Evolutionary conservation across 257 asterid genomes (phyloP).

Genomic region (Parsonsia alboflavescens): DNA sequence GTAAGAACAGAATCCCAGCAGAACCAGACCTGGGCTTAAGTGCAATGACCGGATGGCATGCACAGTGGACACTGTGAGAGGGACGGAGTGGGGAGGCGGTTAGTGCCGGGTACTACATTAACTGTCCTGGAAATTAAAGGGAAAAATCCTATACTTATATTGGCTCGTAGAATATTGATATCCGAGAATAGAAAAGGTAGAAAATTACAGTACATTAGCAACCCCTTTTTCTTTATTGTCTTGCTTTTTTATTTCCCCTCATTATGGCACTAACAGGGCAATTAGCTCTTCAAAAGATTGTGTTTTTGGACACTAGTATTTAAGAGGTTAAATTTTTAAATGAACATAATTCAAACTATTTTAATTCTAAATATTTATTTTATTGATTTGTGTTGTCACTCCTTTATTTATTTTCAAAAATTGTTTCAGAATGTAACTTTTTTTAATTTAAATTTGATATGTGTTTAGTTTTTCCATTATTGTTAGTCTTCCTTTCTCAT

Average conservation of each 20-base stretch:
- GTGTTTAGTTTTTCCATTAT: no score
- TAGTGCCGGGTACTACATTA: no score
- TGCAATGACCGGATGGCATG: slow-evolving; percentile 17
- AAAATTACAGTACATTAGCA: not conserved
- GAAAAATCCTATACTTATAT: not conserved
- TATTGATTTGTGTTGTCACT: no score
- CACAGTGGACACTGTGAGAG: slow-evolving; percentile 2
- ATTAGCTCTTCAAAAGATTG: not conserved
- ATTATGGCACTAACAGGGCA: slow-evolving; percentile 18
- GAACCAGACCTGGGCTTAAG: slow-evolving; percentile 9
- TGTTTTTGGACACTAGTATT: not conserved
- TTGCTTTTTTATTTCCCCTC: slow-evolving; percentile 7
- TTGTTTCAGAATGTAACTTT: no score
- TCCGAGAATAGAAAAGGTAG: not conserved
- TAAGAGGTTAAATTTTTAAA: no score
- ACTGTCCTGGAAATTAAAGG: not conserved
- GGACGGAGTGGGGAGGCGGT: not conserved
- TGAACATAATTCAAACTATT: no score
- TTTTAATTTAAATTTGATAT: no score
- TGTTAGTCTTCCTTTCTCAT: no score
- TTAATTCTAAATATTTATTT: no score
- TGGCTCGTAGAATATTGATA: not conserved
- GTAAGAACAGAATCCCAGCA: not conserved
- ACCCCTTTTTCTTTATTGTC: not conserved
- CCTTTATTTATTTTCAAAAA: no score